phyloP scores from a whole-genome alignment of 805 yeast species.

The Yamadazyma endophytica region DNA sequence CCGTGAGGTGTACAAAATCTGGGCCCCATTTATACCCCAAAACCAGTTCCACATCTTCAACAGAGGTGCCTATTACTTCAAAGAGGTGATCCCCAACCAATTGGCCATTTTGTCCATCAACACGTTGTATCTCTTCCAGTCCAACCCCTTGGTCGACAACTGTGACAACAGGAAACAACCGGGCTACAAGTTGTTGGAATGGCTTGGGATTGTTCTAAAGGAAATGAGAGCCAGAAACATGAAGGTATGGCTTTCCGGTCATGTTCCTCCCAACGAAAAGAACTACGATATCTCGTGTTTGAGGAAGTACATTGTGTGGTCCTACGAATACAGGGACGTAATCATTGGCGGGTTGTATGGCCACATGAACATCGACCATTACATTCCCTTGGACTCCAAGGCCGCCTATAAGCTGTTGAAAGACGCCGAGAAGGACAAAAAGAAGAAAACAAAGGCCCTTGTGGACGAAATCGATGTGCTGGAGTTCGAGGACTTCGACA shows the following conservation, averaged over 20 bases:
- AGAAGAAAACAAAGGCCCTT: conserved; percentile 4
- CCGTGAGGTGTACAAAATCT: conserved; percentile 66
- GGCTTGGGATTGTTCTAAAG: conserved; percentile 73
- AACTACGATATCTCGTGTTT: conserved; percentile 72
- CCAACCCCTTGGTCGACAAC: conserved; percentile 78
- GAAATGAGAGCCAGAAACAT: conserved; percentile 69
- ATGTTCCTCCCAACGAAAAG: conserved; percentile 82
- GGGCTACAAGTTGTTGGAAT: conserved; percentile 69
- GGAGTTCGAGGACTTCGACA: conserved; percentile 18
- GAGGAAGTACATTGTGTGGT: conserved; percentile 75
- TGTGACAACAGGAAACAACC: conserved; percentile 74
- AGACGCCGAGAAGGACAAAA: conserved; percentile 12
- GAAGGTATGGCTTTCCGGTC: conserved; percentile 87
- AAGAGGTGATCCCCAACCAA: conserved; percentile 74
- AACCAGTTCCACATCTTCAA: conserved; percentile 72
- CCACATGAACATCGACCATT: conserved; percentile 88
- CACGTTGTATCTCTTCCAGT: conserved; percentile 68
- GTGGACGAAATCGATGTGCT: conserved; percentile 3
- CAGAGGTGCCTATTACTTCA: conserved; percentile 69
- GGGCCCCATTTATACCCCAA: conserved; percentile 72
- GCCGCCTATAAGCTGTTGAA: conserved; percentile 57
- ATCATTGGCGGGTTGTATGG: conserved; percentile 83
- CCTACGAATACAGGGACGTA: conserved; percentile 77
- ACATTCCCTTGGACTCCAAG: conserved; percentile 68
- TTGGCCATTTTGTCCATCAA: conserved; percentile 77